These are phyloP conservation scores for Colletotrichum chlorophyti DNA, from an alignment of 2,329 filamentous ascomycete species.

Conservation along the genomic window DNA sequence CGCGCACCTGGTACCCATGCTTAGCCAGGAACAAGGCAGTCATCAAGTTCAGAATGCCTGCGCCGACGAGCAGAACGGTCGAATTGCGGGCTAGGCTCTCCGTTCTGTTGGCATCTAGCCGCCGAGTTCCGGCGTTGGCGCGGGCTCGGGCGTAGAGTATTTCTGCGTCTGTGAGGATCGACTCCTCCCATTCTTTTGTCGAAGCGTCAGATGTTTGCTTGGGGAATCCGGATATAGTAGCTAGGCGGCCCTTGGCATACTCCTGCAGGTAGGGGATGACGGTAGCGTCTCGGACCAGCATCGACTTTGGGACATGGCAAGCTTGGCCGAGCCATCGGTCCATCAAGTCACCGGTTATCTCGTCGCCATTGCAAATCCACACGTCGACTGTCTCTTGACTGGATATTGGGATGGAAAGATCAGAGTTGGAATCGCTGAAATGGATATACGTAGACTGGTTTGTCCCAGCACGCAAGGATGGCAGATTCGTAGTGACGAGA, in stretches of 20 bases:
- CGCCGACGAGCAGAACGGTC: not conserved
- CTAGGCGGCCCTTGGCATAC: not conserved
- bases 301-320: not conserved
- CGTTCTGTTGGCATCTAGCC: too few relatives aligned
- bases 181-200: not conserved
- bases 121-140: not conserved
- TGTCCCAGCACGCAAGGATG: not conserved
- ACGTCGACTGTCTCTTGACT: not conserved
- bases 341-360: not conserved
- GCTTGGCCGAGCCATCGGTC: not conserved
- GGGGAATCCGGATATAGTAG: not conserved
- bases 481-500: not conserved
- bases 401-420: not conserved
- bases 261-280: not conserved
- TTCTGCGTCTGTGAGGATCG: not conserved
- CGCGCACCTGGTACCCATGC: not conserved
- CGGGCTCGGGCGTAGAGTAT: not conserved
- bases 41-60: not conserved
- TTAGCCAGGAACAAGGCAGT: not conserved
- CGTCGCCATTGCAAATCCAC: not conserved
- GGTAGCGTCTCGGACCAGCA: not conserved
- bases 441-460: not conserved
- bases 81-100: too few relatives aligned
- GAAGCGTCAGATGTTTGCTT: not conserved
- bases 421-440: not conserved